phyloP scores from a whole-genome alignment of 495 filamentous ascomycete genomes.

The Lentithecium fluviatile region DNA sequence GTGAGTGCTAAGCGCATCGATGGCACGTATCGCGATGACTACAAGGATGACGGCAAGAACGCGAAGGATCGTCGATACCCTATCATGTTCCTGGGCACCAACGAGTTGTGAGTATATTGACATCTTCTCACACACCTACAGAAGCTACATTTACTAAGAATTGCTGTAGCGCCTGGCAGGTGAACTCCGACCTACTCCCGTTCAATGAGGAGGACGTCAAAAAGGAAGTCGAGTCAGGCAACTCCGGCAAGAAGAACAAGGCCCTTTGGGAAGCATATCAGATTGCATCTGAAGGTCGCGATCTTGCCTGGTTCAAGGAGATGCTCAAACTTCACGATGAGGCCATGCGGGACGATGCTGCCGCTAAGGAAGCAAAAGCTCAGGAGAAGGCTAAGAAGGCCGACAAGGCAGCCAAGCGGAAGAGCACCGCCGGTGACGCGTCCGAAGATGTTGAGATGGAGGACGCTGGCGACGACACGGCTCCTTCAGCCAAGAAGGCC shows the following conservation, averaged over 20 bases:
- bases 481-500: conserved; percentile 54
- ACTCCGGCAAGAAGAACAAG: conserved; percentile 60
- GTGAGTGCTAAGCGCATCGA: conserved; percentile 77
- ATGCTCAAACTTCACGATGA: conserved; percentile 62
- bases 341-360: conserved; percentile 57
- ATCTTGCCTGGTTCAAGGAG: conserved; percentile 72
- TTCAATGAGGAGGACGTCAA: conserved; percentile 68
- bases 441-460: conserved; percentile 76
- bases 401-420: conserved; percentile 52
- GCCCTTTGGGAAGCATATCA: conserved; percentile 68
- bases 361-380: conserved; percentile 51
- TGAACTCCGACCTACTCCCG: conserved; percentile 72
- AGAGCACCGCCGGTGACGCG: conserved; percentile 49
- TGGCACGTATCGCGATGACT: conserved; percentile 80
- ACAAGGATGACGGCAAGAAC: conserved; percentile 78
- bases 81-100: conserved; percentile 89
- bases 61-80: conserved; percentile 80
- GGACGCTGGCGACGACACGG: conserved; percentile 56
- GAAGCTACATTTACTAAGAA: conserved; percentile 9
- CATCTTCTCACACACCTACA: neutral
- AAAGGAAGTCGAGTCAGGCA: conserved; percentile 59
- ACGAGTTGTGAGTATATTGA: conserved; percentile 79
- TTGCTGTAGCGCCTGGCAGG: conserved; percentile 71
- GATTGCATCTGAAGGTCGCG: conserved; percentile 68
- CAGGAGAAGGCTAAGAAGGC: conserved; percentile 58